Percentiles rank a stretch among this genome's conserved stretches.
Conservation (phyloP, 2,329 filamentous ascomycete species). For the Penicillium palitans region DNA sequence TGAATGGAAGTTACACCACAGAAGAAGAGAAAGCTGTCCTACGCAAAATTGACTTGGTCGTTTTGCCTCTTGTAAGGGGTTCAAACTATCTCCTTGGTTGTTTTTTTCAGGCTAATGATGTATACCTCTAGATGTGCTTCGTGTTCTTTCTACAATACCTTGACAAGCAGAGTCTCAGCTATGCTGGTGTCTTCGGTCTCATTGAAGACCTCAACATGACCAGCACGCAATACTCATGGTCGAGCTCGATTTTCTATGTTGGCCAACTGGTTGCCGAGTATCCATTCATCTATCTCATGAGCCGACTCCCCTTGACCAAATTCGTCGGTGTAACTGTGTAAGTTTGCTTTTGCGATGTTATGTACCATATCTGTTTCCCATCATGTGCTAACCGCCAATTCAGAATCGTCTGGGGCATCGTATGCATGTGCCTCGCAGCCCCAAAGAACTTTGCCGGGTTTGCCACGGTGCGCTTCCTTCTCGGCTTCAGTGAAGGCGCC, state of each 20-base stretch:
- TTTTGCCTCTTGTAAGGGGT: conserved; percentile 21
- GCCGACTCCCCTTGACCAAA: conserved; percentile 50
- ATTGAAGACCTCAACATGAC: conserved; percentile 49
- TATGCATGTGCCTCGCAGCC: conserved; percentile 50
- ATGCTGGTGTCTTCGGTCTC: conserved; percentile 48
- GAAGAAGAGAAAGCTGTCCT: conserved; percentile 22
- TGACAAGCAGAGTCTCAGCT: conserved; percentile 49
- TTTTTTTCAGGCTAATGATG: not conserved
- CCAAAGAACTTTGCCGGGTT: conserved; percentile 44
- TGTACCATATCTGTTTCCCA: not conserved
- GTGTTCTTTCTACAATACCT: conserved; percentile 50
- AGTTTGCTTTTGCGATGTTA: conserved; percentile 4
- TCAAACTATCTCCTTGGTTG: not conserved
- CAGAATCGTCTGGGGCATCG: conserved; percentile 46
- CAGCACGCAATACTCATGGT: conserved; percentile 53
- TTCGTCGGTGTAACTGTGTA: conserved; percentile 53
- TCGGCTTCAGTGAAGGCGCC: conserved; percentile 49
- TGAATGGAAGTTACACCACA: conserved; percentile 9
- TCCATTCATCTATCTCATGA: conserved; percentile 56
- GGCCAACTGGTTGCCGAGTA: conserved; percentile 51
- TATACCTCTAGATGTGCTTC: conserved; percentile 40
- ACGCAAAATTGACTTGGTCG: conserved; percentile 23
- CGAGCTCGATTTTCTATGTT: conserved; percentile 38
- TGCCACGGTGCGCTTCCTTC: conserved; percentile 43
- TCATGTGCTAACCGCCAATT: not conserved